Evolutionary conservation across 495 filamentous ascomycete genomes (phyloP).

Genomic region (Lophiotrema nucula): DNA sequence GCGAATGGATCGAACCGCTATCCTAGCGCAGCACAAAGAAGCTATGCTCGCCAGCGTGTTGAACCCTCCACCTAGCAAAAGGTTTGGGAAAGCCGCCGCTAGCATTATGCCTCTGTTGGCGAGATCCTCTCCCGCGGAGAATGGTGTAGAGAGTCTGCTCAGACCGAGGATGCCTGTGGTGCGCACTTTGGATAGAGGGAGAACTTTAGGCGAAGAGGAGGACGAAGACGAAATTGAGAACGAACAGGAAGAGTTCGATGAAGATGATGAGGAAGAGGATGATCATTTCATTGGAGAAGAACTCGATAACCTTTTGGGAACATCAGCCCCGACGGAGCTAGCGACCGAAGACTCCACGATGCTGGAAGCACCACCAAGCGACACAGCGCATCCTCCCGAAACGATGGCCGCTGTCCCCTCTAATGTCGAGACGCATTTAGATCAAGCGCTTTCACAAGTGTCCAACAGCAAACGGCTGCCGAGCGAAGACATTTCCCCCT

Average conservation of each 20-base stretch:
- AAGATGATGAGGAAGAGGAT: conserved; percentile 23
- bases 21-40: conserved; percentile 61
- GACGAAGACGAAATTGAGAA: conserved; percentile 13
- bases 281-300: conserved; percentile 26
- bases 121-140: conserved; percentile 55
- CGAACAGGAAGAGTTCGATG: conserved; percentile 24
- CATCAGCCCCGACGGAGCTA: conserved; percentile 2
- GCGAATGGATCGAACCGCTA: conserved; percentile 74
- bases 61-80: conserved; percentile 63
- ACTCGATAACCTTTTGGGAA: conserved; percentile 20
- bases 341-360: background rate
- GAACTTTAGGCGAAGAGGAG: no score
- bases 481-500: conserved; percentile 1
- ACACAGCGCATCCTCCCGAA: background rate
- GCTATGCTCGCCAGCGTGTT: conserved; percentile 77
- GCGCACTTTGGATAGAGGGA: no score
- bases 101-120: conserved; percentile 78
- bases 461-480: conserved; percentile 13
- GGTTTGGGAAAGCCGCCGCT: conserved; percentile 55
- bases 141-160: conserved; percentile 70
- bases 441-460: background rate
- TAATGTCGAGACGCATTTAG: background rate
- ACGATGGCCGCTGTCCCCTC: background rate
- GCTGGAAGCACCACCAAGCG: no score
- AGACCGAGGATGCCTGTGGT: conserved; percentile 63